Evolutionary conservation across 176 grass and related monocot genomes (phyloP), one percentile per base, ranked within the genome.

Genomic region (Pharus latifolius): DNA sequence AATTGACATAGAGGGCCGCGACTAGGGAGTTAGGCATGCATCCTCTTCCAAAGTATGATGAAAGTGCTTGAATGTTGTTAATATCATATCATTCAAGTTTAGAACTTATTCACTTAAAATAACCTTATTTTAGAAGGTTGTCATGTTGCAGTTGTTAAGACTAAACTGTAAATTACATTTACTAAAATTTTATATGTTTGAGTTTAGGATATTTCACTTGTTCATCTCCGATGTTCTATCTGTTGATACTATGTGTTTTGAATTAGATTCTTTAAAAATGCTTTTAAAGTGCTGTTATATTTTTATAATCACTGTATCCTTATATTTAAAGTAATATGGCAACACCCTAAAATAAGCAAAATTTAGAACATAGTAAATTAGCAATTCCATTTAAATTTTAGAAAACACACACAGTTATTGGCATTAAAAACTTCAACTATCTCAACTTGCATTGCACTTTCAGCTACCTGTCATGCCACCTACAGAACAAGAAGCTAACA

Each of bases 1-100:
- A 38, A 38, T 38, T 57, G 34, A 16, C 7, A 67, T 3, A n/a
- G 23, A 58, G 29, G 41, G 65, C 33, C 52, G 50, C 40, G 37
- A 48, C 34, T 62, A 82, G 33, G 34, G 22, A 60, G 49, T 80
- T 69, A 74, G 31, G 56, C 41, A 72, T 50, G 4, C 29, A 58
- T 60, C 51, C n/a, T 34, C 41, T 50, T 35, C 20, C 37, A 31
- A 65, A 35, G 13, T 79, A 28, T 61, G 17, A 70, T 18, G 25
- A 60, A 18, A 1, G 22, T 46, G 20, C 9, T 16, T 54, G 12
- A 10, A 7, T 31, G 3, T 6, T 35, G 13, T 59, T 59, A 14
- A 44, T 22, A 19, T 60, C 6, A 2, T 60, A 3, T 35, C 28
- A 47, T 49, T 61, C 61, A 24, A 35, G n/a, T 3, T 9, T 44